Base-by-base conservation (phyloP, 495 filamentous ascomycete species). In the Cenococcum geophilum region DNA sequence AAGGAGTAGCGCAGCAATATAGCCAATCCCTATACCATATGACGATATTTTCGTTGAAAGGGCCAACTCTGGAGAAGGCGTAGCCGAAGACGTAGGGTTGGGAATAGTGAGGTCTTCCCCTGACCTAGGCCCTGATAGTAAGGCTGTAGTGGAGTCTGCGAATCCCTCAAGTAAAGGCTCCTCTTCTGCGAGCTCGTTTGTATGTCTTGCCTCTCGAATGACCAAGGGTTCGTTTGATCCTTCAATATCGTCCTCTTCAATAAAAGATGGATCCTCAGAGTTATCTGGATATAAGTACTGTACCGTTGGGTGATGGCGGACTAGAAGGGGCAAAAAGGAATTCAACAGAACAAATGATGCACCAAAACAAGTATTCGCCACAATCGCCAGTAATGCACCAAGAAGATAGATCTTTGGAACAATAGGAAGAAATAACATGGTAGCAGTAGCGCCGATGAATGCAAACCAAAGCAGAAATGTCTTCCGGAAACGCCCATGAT, bases 401-500 rank as follows among this genome's bases (percentile, higher is more conserved):
- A 97, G 77, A 11, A 95, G 66, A 68, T 95, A 97, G 16, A 89
- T 72, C 21, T 79, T 77, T 16, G 89, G 82, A 16, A 82, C 78
- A 37, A 97, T 81, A 37, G 85, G 82, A 50, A 98, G 82, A 70
- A 96, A 97, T 1, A 88, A 75, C 92, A 97, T 98, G 5, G 89
- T 95, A 49, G 84, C 80, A 37, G 86, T 72, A 59, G 91, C 84
- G 34, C 93, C 93, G 25, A 83, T 78, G 71, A 90, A 86, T 35
- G 88, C 93, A 72, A 97, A 97, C 1, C 74, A 75, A 21, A 98
- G 79, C 23, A 98, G 76, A 14, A 98, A 81, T 40, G 81, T 84
- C 75, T 98, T 98, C 61, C 93, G 84, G 74, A 92, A 95, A 55
- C 86, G 88, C 61, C 93, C 93, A 74, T 97, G 93, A 70, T 98